Conservation (phyloP, 2,329 filamentous ascomycete genomes). For the Drechslerella dactyloides region DNA sequence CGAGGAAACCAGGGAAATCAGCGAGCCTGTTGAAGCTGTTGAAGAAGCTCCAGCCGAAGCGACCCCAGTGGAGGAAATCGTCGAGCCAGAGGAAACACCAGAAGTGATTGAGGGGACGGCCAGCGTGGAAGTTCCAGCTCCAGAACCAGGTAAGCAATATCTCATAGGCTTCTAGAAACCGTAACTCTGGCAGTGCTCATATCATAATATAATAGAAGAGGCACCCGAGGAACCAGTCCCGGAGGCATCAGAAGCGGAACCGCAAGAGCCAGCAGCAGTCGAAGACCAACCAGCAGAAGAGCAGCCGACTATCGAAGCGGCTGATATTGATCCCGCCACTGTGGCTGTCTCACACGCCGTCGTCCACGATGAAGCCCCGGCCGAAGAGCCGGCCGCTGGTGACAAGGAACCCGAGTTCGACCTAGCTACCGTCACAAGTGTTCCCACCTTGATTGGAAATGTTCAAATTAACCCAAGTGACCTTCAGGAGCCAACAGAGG, state of each 20-base stretch:
- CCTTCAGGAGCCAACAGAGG: slow-evolving; percentile 31
- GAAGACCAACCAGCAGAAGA: slow-evolving; percentile 9
- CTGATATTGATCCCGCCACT: slow-evolving; percentile 14
- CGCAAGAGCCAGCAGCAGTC: slow-evolving; percentile 7
- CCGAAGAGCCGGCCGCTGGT: slow-evolving; percentile 5
- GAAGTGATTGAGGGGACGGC: slow-evolving; percentile 1
- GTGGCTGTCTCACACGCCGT: slow-evolving; percentile 13
- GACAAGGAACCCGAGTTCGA: slow-evolving; percentile 34
- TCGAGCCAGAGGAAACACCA: slow-evolving; percentile 64
- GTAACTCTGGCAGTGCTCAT: slow-evolving; percentile 10
- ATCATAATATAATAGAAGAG: slow-evolving; percentile 19
- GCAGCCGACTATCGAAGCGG: not conserved
- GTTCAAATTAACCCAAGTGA: slow-evolving; percentile 31
- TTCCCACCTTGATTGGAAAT: slow-evolving; percentile 42
- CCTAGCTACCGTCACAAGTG: slow-evolving; percentile 31
- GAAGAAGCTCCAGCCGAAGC: slow-evolving; percentile 64
- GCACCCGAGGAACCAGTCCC: slow-evolving; percentile 11
- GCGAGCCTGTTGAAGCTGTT: slow-evolving; percentile 60
- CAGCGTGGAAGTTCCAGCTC: not conserved
- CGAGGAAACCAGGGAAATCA: not conserved
- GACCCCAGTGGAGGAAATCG: slow-evolving; percentile 77
- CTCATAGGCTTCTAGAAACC: not conserved
- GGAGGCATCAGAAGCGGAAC: slow-evolving; percentile 4
- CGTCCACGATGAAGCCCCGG: not conserved
- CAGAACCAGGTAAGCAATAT: slow-evolving; percentile 36